These are phyloP conservation scores for Lobosporangium transversale DNA, from an alignment of 192 early-diverging fungal species.

Conservation along the genomic window DNA sequence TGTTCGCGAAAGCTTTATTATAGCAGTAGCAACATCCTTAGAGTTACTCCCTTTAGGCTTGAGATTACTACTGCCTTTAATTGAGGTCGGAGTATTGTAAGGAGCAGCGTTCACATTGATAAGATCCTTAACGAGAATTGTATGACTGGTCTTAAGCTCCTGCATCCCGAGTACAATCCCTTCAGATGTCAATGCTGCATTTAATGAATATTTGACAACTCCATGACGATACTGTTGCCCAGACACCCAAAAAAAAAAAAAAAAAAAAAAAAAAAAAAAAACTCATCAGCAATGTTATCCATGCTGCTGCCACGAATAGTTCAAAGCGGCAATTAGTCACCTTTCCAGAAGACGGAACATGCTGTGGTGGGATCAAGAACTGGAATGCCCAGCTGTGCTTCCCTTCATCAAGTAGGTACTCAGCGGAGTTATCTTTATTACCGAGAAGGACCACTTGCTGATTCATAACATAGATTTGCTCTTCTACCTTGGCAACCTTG, in stretches of 20 bases:
- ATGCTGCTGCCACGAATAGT: neutral
- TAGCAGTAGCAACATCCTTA: slow-evolving; percentile 11
- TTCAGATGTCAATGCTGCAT: slow-evolving; percentile 5
- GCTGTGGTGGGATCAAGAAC: slow-evolving; percentile 25
- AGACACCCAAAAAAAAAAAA: no score
- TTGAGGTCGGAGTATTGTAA: neutral
- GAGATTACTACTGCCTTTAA: slow-evolving; percentile 4
- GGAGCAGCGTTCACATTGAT: slow-evolving; percentile 18
- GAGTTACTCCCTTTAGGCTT: neutral
- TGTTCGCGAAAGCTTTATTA: slow-evolving; percentile 4
- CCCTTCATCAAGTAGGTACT: slow-evolving; percentile 13
- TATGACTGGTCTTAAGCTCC: slow-evolving; percentile 7
- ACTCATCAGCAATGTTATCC: neutral
- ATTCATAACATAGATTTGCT: slow-evolving; percentile 24
- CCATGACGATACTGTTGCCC: slow-evolving; percentile 32
- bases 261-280: neutral
- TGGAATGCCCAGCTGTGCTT: slow-evolving; percentile 33
- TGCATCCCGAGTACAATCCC: slow-evolving; percentile 19
- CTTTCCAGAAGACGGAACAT: slow-evolving; percentile 34
- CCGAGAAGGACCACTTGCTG: slow-evolving; percentile 33
- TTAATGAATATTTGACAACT: slow-evolving; percentile 18
- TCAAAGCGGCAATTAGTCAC: neutral
- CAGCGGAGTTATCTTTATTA: slow-evolving; percentile 18
- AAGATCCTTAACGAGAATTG: slow-evolving; percentile 17
- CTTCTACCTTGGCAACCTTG: slow-evolving; percentile 20